Conservation (phyloP, 2,329 filamentous ascomycete genomes). For the Neonectria neomacrospora region DNA sequence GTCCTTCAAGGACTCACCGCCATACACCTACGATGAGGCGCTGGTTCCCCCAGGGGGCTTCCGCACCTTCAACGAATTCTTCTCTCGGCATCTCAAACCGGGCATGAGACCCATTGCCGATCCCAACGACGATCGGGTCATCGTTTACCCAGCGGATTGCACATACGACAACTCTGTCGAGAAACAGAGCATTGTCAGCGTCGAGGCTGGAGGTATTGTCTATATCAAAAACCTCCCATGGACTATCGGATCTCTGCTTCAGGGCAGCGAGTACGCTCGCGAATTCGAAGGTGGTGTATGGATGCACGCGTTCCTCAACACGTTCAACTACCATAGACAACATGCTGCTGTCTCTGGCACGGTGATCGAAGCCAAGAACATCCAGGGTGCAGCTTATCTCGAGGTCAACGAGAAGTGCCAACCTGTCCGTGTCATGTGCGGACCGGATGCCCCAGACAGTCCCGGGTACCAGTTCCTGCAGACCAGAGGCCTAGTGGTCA, state of each 20-base stretch:
- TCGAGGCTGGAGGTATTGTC: conserved; percentile 43
- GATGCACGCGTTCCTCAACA: conserved; percentile 54
- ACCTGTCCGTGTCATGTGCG: conserved; percentile 33
- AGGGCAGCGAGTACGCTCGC: conserved; percentile 45
- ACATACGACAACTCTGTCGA: conserved; percentile 45
- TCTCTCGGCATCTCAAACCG: conserved; percentile 51
- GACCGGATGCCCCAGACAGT: conserved; percentile 47
- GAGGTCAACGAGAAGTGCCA: conserved; percentile 45
- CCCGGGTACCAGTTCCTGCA: conserved; percentile 56
- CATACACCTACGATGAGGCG: conserved; percentile 48
- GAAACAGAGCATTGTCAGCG: conserved; percentile 40
- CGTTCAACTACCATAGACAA: conserved; percentile 55
- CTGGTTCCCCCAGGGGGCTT: conserved; percentile 47
- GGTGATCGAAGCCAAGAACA: conserved; percentile 51
- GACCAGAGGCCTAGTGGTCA: conserved; percentile 52
- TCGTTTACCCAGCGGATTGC: conserved; percentile 52
- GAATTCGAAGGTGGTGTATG: conserved; percentile 53
- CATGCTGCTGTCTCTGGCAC: conserved; percentile 53
- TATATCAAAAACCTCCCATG: conserved; percentile 52
- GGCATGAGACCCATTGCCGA: conserved; percentile 47
- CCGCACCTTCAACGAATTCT: conserved; percentile 55
- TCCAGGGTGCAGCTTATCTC: conserved; percentile 52
- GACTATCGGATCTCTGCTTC: conserved; percentile 51
- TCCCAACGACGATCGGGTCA: conserved; percentile 43
- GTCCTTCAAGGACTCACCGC: conserved; percentile 47